Evolutionary conservation across 2,329 filamentous ascomycete genomes (phyloP).

Genomic region (Scytalidium sp.): DNA sequence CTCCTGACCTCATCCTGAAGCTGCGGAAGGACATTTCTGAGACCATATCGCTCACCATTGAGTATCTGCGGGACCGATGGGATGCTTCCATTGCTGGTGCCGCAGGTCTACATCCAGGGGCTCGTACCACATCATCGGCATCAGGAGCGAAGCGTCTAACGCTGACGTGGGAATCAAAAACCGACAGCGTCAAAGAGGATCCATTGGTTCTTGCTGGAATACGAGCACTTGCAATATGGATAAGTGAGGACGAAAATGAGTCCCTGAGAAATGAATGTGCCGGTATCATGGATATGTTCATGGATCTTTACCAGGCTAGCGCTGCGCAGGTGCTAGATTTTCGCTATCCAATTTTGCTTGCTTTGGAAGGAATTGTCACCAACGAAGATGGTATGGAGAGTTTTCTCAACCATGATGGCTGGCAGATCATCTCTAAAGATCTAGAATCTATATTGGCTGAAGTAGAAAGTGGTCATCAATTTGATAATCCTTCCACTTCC

Average conservation of each 20-base stretch:
- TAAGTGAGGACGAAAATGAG: slow-evolving; percentile 66
- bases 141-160: slow-evolving; percentile 41
- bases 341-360: slow-evolving; percentile 54
- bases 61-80: slow-evolving; percentile 69
- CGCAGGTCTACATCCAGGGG: slow-evolving; percentile 57
- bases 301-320: slow-evolving; percentile 53
- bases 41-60: slow-evolving; percentile 59
- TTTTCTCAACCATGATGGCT: slow-evolving; percentile 51
- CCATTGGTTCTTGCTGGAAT: slow-evolving; percentile 58
- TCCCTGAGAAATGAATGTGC: slow-evolving; percentile 44
- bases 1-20: slow-evolving; percentile 58
- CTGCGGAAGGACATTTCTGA: slow-evolving; percentile 59
- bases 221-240: slow-evolving; percentile 59
- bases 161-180: slow-evolving; percentile 55
- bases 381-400: slow-evolving; percentile 31
- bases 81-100: slow-evolving; percentile 63
- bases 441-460: slow-evolving; percentile 41
- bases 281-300: slow-evolving; percentile 60
- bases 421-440: slow-evolving; percentile 50
- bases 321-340: slow-evolving; percentile 42
- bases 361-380: slow-evolving; percentile 55
- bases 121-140: slow-evolving; percentile 41
- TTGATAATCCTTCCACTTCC: not conserved
- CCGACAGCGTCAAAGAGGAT: slow-evolving; percentile 47
- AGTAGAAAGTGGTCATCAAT: slow-evolving; percentile 16